Conservation (phyloP, 1,284 basidiomycete genomes). For the Phaffia rhodozyma region DNA sequence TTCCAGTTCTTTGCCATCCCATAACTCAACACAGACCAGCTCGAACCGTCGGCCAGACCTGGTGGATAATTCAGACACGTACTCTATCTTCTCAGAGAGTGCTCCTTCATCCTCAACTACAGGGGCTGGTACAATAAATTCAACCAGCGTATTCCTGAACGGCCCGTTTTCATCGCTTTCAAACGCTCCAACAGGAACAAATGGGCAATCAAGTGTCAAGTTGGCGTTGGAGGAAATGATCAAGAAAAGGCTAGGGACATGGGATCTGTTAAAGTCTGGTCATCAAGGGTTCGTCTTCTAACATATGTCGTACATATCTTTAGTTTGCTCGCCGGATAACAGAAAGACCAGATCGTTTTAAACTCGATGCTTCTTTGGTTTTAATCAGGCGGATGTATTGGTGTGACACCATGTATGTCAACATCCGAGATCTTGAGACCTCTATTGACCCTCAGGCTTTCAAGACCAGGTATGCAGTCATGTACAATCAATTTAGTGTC, state of each 20-base stretch:
- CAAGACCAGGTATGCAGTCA: too few relatives aligned
- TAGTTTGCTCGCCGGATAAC: not conserved
- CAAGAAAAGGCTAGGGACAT: constrained; percentile 1
- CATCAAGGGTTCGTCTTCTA: constrained; percentile 2
- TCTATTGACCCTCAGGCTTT: not conserved
- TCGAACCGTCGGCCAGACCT: too few relatives aligned
- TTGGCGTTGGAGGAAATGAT: not conserved
- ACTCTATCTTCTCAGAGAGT: too few relatives aligned
- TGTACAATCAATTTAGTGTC: too few relatives aligned
- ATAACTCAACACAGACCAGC: too few relatives aligned
- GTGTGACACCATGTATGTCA: constrained; percentile 2
- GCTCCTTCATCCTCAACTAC: too few relatives aligned
- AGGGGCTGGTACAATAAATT: too few relatives aligned
- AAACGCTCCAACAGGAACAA: not conserved
- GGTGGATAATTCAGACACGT: too few relatives aligned
- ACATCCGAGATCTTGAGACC: not conserved
- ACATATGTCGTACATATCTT: not conserved
- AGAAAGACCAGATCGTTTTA: too few relatives aligned
- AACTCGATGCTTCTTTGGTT: not conserved
- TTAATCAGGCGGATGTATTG: not conserved
- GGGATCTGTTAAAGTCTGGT: not conserved
- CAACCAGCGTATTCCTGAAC: too few relatives aligned
- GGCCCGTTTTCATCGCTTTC: not conserved
- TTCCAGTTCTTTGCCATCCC: too few relatives aligned
- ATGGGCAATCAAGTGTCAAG: not conserved